Conservation (phyloP, 116 monocot species). For the Trichopus zeylanicus region DNA sequence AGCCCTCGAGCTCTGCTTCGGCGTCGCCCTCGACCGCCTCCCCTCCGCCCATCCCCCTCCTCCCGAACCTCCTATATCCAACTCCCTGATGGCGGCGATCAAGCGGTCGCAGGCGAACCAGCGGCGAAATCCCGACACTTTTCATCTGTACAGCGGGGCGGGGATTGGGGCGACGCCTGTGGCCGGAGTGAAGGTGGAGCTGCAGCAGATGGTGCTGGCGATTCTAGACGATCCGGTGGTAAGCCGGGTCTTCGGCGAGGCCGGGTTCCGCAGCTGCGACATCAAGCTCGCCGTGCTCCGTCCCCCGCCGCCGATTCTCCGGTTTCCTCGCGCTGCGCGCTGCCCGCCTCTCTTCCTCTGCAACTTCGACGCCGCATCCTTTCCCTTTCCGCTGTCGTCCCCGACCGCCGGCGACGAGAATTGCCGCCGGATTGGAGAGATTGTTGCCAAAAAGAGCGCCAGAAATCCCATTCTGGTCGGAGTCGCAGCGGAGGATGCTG, state of each 20-base stretch:
- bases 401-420: conserved; percentile 45
- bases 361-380: conserved; percentile 22
- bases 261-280: conserved; percentile 87
- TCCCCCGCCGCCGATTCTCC: conserved; percentile 46
- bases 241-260: conserved; percentile 89
- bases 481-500: conserved; percentile 45
- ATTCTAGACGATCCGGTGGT: conserved; percentile 95
- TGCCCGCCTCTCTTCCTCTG: conserved; percentile 60
- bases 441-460: conserved; percentile 22
- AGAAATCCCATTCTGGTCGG: conserved; percentile 83
- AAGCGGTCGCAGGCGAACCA: conserved; percentile 96
- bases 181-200: conserved; percentile 78
- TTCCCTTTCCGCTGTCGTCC: conserved; percentile 1
- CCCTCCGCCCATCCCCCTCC: conserved; percentile 14
- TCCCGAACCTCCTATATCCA: conserved; percentile 62
- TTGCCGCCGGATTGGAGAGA: conserved; percentile 63
- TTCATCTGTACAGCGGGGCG: conserved; percentile 72
- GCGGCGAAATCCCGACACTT: conserved; percentile 81
- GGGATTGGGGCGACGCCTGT: conserved; percentile 14
- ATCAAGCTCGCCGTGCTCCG: conserved; percentile 80
- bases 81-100: conserved; percentile 97
- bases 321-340: conserved; percentile 31
- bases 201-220: conserved; percentile 83
- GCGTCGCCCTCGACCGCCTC: conserved; percentile 70
- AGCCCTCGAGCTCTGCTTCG: conserved; percentile 78